A percentile compares a stretch with the other conserved stretches of the same genome.
These are phyloP conservation scores for Vitis amurensis DNA, from an alignment of 164 flowering plant species.

Conservation along the genomic window DNA sequence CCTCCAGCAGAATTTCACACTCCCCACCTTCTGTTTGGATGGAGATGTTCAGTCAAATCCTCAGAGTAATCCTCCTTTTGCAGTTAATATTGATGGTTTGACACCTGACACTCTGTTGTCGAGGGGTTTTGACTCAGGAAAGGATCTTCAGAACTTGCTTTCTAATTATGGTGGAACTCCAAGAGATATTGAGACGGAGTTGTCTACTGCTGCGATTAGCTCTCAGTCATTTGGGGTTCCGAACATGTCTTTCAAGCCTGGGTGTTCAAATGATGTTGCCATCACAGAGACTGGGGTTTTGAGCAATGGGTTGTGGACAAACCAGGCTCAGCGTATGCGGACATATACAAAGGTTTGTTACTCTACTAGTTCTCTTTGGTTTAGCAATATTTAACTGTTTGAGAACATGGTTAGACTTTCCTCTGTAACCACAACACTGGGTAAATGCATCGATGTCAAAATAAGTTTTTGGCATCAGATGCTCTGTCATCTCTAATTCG, in stretches of 20 bases:
- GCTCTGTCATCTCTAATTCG: no score
- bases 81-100: conserved; percentile 60
- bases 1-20: conserved; percentile 53
- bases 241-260: conserved; percentile 71
- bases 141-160: conserved; percentile 84
- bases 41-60: conserved; percentile 70
- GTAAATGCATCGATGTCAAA: neutral
- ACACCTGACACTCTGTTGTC: conserved; percentile 78
- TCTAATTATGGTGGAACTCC: conserved; percentile 62
- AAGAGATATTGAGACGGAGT: conserved; percentile 79
- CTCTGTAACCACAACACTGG: neutral
- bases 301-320: conserved; percentile 62
- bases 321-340: conserved; percentile 77
- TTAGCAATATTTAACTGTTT: neutral
- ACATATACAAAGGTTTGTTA: conserved; percentile 82
- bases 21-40: conserved; percentile 63
- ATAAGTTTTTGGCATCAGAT: neutral
- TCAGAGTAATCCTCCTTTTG: conserved; percentile 61
- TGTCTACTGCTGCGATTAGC: conserved; percentile 79
- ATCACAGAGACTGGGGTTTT: conserved; percentile 61
- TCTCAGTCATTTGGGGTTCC: conserved; percentile 89
- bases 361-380: neutral
- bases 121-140: conserved; percentile 77
- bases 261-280: conserved; percentile 66
- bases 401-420: neutral